A percentile compares a stretch with the other conserved stretches of the same genome.
phyloP scores from a whole-genome alignment of 768 basidiomycete species.

The Pholiota molesta region DNA sequence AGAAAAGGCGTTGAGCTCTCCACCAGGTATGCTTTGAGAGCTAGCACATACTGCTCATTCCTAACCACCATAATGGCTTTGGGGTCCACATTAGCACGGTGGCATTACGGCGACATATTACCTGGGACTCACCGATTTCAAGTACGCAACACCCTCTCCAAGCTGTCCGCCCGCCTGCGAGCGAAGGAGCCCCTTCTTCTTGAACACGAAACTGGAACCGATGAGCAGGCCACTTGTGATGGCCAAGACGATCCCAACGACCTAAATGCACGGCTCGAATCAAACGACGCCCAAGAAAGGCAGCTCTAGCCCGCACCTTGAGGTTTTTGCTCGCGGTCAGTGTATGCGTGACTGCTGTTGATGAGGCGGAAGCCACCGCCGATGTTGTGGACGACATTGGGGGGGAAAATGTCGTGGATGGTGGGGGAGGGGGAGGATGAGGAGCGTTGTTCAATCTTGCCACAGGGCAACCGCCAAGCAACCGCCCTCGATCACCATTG shows the following conservation, averaged over 20 bases:
- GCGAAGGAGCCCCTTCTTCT: constrained; percentile 91
- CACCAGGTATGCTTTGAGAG: too few species aligned
- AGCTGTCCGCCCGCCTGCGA: constrained; percentile 79
- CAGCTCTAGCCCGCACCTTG: constrained; percentile 41
- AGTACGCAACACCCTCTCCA: constrained; percentile 90
- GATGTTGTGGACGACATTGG: constrained; percentile 16
- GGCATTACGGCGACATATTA: constrained; percentile 4
- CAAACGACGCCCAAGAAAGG: neutral
- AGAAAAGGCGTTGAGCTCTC: constrained; percentile 12
- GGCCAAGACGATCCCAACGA: constrained; percentile 80
- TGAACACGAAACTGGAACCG: constrained; percentile 93
- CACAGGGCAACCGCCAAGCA: constrained; percentile 12
- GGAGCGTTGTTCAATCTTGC: constrained; percentile 3
- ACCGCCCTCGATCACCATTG: constrained; percentile 4
- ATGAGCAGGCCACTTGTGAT: constrained; percentile 84
- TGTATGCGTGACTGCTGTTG: constrained; percentile 34
- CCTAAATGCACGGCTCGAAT: constrained; percentile 25
- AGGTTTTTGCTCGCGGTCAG: constrained; percentile 48
- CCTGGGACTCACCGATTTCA: constrained; percentile 76
- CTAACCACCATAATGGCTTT: constrained; percentile 90
- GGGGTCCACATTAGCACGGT: constrained; percentile 12
- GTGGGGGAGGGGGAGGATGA: neutral
- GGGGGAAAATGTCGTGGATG: neutral
- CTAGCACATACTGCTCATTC: constrained; percentile 75
- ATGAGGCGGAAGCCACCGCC: constrained; percentile 35